Conservation (phyloP, 2,329 filamentous ascomycete genomes). For the Colletotrichum horii region DNA sequence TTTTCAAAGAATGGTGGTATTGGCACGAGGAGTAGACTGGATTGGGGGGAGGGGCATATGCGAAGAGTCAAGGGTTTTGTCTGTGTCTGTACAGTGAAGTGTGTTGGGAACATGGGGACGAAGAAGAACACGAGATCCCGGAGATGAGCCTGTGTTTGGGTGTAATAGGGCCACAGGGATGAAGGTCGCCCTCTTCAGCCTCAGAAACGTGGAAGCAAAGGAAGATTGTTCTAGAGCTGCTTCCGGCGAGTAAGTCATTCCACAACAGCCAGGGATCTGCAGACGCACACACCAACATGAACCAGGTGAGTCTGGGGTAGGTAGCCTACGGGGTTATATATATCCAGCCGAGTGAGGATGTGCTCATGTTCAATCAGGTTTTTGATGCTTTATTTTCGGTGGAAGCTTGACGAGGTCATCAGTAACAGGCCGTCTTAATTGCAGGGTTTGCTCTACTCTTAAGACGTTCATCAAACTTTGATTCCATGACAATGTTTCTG, state of each 20-base stretch:
- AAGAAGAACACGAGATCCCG: not conserved
- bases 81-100: not conserved
- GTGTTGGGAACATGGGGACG: not conserved
- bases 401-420: not conserved
- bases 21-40: not conserved
- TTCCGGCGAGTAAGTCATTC: not conserved
- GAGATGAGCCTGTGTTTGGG: not conserved
- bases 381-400: not conserved
- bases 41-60: not conserved
- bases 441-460: not conserved
- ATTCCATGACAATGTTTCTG: not conserved
- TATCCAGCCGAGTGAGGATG: not conserved
- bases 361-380: not conserved
- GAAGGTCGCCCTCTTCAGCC: not conserved
- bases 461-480: not conserved
- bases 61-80: not conserved
- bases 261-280: not conserved
- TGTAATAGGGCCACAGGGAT: not conserved
- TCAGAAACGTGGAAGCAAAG: not conserved
- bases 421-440: not conserved
- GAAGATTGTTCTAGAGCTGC: not conserved
- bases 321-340: not conserved
- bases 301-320: not conserved
- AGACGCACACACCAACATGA: not conserved
- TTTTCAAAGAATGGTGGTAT: not conserved